phyloP scores from a whole-genome alignment of 1,284 basidiomycete genomes.

The Apiotrichum veenhuisii region DNA sequence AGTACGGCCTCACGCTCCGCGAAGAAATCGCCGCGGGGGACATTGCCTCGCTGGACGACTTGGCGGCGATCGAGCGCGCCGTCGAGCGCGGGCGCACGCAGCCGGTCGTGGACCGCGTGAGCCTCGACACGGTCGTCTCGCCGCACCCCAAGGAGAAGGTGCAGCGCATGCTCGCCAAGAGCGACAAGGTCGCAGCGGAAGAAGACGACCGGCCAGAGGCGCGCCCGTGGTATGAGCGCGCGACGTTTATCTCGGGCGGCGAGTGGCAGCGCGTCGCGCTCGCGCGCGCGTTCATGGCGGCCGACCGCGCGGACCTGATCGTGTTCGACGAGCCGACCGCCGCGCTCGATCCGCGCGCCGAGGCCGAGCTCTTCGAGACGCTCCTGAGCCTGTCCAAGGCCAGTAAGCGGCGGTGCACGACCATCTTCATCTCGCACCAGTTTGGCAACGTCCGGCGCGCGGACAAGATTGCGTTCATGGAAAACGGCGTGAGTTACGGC shows the following conservation, averaged over 20 bases:
- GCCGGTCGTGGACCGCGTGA: neutral
- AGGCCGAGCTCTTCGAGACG: constrained; percentile 65
- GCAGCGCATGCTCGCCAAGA: constrained; percentile 5
- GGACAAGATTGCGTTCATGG: constrained; percentile 56
- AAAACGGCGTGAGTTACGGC: constrained; percentile 9
- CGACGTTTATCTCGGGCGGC: constrained; percentile 17
- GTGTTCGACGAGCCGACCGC: constrained; percentile 57
- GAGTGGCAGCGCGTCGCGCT: constrained; percentile 82
- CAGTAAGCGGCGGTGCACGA: constrained; percentile 51
- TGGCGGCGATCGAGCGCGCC: constrained; percentile 27
- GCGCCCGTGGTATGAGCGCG: too few species aligned
- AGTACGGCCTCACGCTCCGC: constrained; percentile 66
- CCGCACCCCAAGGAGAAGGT: too few species aligned
- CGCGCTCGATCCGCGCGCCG: constrained; percentile 68
- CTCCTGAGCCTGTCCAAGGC: constrained; percentile 32
- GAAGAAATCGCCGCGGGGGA: constrained; percentile 71
- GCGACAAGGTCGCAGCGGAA: too few species aligned
- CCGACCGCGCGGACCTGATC: constrained; percentile 51
- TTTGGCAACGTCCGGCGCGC: constrained; percentile 47
- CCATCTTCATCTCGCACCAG: constrained; percentile 78
- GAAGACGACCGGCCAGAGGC: too few species aligned
- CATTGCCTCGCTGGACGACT: neutral
- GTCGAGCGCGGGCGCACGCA: constrained; percentile 38
- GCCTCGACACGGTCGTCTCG: constrained; percentile 14
- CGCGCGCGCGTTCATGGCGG: constrained; percentile 73